Percentiles rank a stretch among this genome's conserved stretches.
Evolutionary conservation across 116 monocot genomes (phyloP).

Genomic region (Thalassia testudinum): DNA sequence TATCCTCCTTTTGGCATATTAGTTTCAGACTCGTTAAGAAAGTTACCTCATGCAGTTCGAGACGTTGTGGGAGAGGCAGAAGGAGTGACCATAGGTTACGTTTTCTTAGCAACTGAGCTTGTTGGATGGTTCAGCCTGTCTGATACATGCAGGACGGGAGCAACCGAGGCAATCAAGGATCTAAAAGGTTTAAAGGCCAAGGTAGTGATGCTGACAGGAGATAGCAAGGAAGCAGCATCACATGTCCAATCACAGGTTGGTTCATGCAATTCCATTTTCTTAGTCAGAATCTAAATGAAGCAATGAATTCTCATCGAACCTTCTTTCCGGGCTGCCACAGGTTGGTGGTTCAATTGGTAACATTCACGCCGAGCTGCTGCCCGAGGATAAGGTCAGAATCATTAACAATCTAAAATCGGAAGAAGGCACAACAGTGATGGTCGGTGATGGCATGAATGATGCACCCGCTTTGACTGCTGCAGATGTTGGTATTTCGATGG

Average conservation of each 20-base stretch:
- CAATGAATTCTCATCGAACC: not conserved
- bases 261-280: not conserved
- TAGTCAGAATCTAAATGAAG: no score
- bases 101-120: constrained; percentile 27
- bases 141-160: constrained; percentile 69
- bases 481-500: constrained; percentile 93
- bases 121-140: constrained; percentile 69
- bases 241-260: constrained; percentile 67
- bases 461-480: constrained; percentile 82
- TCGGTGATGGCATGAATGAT: constrained; percentile 97
- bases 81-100: constrained; percentile 53
- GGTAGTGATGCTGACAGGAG: constrained; percentile 87
- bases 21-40: not conserved
- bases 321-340: constrained; percentile 12
- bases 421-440: constrained; percentile 58
- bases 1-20: no score
- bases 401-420: constrained; percentile 43
- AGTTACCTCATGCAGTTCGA: constrained; percentile 29
- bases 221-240: constrained; percentile 55
- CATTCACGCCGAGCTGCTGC: constrained; percentile 75
- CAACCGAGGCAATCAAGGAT: constrained; percentile 42
- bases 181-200: constrained; percentile 60
- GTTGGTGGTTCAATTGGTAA: constrained; percentile 38
- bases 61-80: constrained; percentile 21
- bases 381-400: constrained; percentile 72